Percentiles rank a stretch among this genome's conserved stretches.
Conservation (phyloP, 805 yeast genomes). For the Wickerhamiella sergipiensis region DNA sequence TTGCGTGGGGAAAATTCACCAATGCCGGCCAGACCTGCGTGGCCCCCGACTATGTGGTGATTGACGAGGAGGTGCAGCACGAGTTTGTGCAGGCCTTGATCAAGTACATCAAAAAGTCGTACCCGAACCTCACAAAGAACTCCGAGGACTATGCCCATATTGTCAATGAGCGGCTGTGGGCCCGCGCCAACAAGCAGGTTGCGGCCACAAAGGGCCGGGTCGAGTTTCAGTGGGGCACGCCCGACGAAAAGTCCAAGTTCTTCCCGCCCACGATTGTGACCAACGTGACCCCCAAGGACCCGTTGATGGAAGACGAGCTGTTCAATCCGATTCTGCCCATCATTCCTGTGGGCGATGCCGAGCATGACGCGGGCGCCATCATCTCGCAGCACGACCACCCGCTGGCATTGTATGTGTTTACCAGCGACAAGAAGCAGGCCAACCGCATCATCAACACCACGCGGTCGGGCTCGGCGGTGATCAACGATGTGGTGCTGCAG, state of each 20-base stretch:
- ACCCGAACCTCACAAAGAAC: constrained; percentile 26
- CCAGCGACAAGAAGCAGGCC: constrained; percentile 35
- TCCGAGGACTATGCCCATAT: constrained; percentile 43
- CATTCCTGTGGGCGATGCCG: constrained; percentile 33
- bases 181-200: constrained; percentile 34
- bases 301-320: constrained; percentile 60
- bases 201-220: constrained; percentile 18
- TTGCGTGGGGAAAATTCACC: constrained; percentile 62
- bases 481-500: constrained; percentile 64
- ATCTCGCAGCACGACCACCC: constrained; percentile 53
- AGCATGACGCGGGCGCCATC: constrained; percentile 18
- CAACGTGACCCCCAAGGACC: constrained; percentile 50
- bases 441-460: constrained; percentile 36
- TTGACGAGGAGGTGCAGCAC: constrained; percentile 44
- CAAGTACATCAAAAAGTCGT: constrained; percentile 33
- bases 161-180: constrained; percentile 40
- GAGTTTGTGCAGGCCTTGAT: constrained; percentile 34
- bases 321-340: constrained; percentile 84
- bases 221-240: constrained; percentile 20
- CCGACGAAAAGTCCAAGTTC: constrained; percentile 30
- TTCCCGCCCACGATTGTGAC: constrained; percentile 65
- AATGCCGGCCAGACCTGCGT: constrained; percentile 89
- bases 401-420: constrained; percentile 62
- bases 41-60: constrained; percentile 70
- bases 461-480: constrained; percentile 57